phyloP scores from a whole-genome alignment of 2,329 filamentous ascomycete species.

The Hymenoscyphus repandus region DNA sequence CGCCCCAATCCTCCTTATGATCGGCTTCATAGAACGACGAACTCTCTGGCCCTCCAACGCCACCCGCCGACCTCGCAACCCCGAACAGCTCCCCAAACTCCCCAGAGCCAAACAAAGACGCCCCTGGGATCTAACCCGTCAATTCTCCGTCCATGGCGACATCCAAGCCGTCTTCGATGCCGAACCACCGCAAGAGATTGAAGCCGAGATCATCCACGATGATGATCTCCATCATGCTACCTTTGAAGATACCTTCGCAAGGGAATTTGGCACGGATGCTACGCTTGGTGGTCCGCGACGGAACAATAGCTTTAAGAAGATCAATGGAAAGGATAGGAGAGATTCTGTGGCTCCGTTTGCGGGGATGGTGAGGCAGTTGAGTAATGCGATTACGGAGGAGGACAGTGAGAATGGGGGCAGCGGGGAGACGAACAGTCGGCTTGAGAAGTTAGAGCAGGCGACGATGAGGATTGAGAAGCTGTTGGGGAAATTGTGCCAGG shows the following conservation, averaged over 20 bases:
- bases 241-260: slow-evolving; percentile 14
- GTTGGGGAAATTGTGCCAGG: slow-evolving; percentile 22
- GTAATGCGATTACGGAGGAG: slow-evolving; percentile 14
- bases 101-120: slow-evolving; percentile 4
- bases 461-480: slow-evolving; percentile 26
- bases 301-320: slow-evolving; percentile 6
- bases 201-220: slow-evolving; percentile 20
- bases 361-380: slow-evolving; percentile 20
- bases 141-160: slow-evolving; percentile 29
- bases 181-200: slow-evolving; percentile 24
- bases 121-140: slow-evolving; percentile 26
- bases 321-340: slow-evolving; percentile 16
- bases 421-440: slow-evolving; percentile 16
- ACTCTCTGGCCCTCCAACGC: slow-evolving; percentile 50
- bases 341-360: slow-evolving; percentile 27
- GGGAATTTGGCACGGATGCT: slow-evolving; percentile 16
- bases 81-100: slow-evolving; percentile 19
- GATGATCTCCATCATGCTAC: slow-evolving; percentile 13
- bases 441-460: slow-evolving; percentile 23
- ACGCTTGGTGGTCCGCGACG: neutral
- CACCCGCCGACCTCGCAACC: slow-evolving; percentile 15
- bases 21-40: slow-evolving; percentile 65
- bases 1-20: slow-evolving; percentile 65
- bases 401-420: slow-evolving; percentile 14
- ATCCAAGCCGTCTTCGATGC: slow-evolving; percentile 30